Base-by-base conservation (phyloP, 164 flowering plant species). In the Nymphaea thermarum region DNA sequence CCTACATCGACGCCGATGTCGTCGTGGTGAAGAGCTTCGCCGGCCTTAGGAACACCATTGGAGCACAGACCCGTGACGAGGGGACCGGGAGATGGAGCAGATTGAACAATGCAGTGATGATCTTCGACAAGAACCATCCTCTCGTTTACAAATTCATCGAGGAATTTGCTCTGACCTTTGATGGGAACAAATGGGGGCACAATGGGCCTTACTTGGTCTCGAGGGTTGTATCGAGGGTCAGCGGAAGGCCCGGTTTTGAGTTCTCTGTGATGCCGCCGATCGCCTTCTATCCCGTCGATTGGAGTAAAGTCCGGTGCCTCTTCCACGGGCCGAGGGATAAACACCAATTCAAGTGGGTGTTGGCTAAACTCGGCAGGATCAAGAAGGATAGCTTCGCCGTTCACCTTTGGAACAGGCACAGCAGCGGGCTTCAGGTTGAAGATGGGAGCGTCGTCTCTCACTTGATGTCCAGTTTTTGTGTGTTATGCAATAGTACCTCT, bases 181-280 rank as follows among this genome's bases (percentile, higher is more conserved):
- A 94, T 72, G 97, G 98, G 8, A 88, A 82, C 72, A 94, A 83
- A 68, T 94, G 98, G 98, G 98, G 98, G 11, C 91, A 94, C 73
- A 94, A 94, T 75, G 98, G 98, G 3, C 98, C 98, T 65, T 88
- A 89, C 71, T 63, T 94, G 70, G 97, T 91, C 6, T 25, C 36
- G 36, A 25, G 36, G 36, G 36, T 25, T 25, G 36, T 25, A 25
- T 94, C 98, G 4, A 86, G 98, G 67, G 98, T 94, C 18, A 95
- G 83, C 53, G 79, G 70, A 44, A 75, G 73, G 59, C 78, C 77
- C 10, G 88, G 86, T 0, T 87, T 71, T 60, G 73, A 87, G 60
- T 79, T 91, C 80, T 86, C 87, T 0, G 85, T 94, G 4, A 45
- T 94, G 80, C 87, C 86, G 0, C 95, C 98, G 2, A 41, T 43